A percentile compares a stretch with the other conserved stretches of the same genome.
Conservation (phyloP, 169 alveolate genomes). For the Plasmodium sp. region DNA sequence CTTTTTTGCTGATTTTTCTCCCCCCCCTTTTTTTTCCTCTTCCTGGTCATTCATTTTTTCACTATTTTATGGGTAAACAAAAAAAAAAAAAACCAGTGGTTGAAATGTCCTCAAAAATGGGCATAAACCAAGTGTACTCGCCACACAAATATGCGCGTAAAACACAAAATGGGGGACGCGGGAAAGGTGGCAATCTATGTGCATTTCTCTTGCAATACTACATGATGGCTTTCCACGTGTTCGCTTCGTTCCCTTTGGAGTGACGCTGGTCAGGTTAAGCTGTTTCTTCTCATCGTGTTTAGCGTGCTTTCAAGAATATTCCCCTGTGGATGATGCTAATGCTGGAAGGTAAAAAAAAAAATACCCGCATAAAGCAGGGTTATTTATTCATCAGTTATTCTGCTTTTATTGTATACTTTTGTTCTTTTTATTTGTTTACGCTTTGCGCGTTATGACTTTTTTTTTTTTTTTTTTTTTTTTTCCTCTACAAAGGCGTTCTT, state of each 20-base stretch:
- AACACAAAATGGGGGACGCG: neutral
- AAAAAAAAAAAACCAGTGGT: neutral
- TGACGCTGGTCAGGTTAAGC: neutral
- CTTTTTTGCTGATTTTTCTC: neutral
- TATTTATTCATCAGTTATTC: neutral
- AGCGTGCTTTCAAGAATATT: neutral
- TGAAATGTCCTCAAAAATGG: neutral
- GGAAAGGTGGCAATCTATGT: neutral
- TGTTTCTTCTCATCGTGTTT: neutral
- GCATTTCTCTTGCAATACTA: neutral
- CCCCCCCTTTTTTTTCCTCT: slow-evolving; percentile 6
- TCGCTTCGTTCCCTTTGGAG: neutral
- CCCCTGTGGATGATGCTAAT: neutral
- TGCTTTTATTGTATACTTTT: neutral
- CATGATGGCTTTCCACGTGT: neutral
- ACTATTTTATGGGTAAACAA: neutral
- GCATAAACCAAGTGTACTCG: neutral
- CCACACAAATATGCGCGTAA: neutral
- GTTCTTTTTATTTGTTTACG: neutral
- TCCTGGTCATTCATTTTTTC: slow-evolving; percentile 35
- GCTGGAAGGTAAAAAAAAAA: neutral
- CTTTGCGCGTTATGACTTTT: neutral
- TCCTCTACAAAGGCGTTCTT: neutral
- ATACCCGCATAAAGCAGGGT: slow-evolving; percentile 12
- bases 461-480: neutral